These are phyloP conservation scores for Tulasnella sp. DNA, from an alignment of 768 basidiomycete genomes.

Conservation along the genomic window DNA sequence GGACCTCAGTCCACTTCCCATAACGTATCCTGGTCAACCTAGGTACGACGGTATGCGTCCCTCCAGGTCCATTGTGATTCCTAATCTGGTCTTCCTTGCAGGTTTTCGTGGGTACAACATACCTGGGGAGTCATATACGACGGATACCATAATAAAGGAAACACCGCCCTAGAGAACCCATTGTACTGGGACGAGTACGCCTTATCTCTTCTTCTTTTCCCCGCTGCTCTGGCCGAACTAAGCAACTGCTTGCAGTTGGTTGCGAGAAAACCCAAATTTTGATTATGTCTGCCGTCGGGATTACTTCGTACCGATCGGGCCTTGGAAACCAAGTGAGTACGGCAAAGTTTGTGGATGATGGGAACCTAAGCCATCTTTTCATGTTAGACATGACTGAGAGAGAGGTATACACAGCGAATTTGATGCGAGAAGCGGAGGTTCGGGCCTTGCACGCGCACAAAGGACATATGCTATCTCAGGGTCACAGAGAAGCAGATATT, in stretches of 20 bases:
- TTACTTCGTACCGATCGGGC: slow-evolving; percentile 3
- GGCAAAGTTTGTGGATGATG: not conserved
- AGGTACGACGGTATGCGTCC: not conserved
- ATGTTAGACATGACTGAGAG: not conserved
- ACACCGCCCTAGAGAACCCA: not conserved
- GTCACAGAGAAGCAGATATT: not conserved
- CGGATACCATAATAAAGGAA: not conserved
- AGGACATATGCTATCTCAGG: not conserved
- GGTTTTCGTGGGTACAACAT: slow-evolving; percentile 24
- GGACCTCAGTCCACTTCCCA: slow-evolving; percentile 10
- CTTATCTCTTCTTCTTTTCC: not conserved
- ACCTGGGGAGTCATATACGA: not conserved
- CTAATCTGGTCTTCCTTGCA: not conserved
- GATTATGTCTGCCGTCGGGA: not conserved
- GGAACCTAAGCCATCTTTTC: not conserved
- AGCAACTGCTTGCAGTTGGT: not conserved
- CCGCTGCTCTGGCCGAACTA: not conserved
- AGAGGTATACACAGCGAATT: not conserved
- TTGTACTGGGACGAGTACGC: slow-evolving; percentile 20
- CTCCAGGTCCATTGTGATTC: not conserved
- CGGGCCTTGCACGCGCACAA: not conserved
- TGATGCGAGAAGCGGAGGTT: not conserved
- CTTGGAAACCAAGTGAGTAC: slow-evolving; percentile 16
- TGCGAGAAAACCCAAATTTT: slow-evolving; percentile 17
- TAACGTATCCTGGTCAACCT: slow-evolving; percentile 13